phyloP scores from a whole-genome alignment of 371 early-diverging fungal species.

The Mucor piriformis region DNA sequence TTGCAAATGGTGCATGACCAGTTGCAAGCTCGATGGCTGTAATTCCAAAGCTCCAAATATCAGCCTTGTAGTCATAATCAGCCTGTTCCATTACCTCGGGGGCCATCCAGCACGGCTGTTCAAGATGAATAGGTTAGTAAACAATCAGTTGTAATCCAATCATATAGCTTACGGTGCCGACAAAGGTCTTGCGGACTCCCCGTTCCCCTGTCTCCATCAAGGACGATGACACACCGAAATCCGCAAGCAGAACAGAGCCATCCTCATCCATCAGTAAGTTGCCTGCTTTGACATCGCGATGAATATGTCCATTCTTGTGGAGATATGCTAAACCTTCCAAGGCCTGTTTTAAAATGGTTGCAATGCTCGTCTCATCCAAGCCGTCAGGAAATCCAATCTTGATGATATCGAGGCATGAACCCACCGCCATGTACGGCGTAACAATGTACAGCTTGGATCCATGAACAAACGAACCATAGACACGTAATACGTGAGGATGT shows the following conservation, averaged over 20 bases:
- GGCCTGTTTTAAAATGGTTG: constrained; percentile 83
- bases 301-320: constrained; percentile 86
- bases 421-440: constrained; percentile 78
- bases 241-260: constrained; percentile 83
- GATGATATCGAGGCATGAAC: constrained; percentile 88
- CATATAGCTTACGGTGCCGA: constrained; percentile 52
- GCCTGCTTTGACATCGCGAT: constrained; percentile 91
- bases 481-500: constrained; percentile 83
- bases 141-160: too few relatives aligned
- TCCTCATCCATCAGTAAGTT: constrained; percentile 85
- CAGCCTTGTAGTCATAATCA: constrained; percentile 85
- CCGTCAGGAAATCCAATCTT: constrained; percentile 80
- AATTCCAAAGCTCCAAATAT: constrained; percentile 91
- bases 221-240: constrained; percentile 87
- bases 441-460: constrained; percentile 81
- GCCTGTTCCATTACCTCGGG: constrained; percentile 72
- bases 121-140: too few relatives aligned
- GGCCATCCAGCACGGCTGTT: constrained; percentile 90
- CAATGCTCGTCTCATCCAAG: constrained; percentile 79
- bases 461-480: constrained; percentile 82
- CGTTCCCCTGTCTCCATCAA: constrained; percentile 78
- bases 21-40: constrained; percentile 86
- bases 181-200: constrained; percentile 78
- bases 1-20: constrained; percentile 91
- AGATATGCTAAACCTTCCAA: constrained; percentile 86